Conservation (phyloP, 495 filamentous ascomycete genomes). For the Arthonia radiata region DNA sequence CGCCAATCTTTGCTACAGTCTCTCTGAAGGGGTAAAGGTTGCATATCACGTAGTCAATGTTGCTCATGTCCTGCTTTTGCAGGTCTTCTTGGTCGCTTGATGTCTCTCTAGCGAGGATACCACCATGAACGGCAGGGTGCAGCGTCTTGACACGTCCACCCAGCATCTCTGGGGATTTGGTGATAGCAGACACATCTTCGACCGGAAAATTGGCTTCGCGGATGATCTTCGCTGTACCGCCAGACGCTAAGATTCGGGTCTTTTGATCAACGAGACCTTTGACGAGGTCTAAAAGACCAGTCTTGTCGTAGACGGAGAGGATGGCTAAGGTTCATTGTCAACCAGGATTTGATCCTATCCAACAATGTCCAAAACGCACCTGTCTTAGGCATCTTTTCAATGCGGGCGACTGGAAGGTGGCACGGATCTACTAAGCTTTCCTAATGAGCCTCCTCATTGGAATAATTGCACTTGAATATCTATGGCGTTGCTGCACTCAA, state of each 20-base stretch:
- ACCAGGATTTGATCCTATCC: too few species aligned
- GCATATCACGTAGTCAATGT: slow-evolving; percentile 90
- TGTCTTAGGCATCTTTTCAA: too few species aligned
- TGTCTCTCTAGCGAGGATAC: slow-evolving; percentile 79
- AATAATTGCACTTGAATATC: too few species aligned
- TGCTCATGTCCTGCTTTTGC: slow-evolving; percentile 48
- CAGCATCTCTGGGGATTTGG: slow-evolving; percentile 95
- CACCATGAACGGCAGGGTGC: slow-evolving; percentile 70
- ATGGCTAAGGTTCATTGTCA: too few species aligned
- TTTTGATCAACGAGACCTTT: slow-evolving; percentile 80
- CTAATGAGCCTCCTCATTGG: too few species aligned
- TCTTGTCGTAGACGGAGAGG: slow-evolving; percentile 96
- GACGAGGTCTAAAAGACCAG: slow-evolving; percentile 79
- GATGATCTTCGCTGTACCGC: slow-evolving; percentile 84
- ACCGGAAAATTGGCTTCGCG: slow-evolving; percentile 84
- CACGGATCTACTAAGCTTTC: too few species aligned
- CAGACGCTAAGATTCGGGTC: slow-evolving; percentile 79
- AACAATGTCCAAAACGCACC: too few species aligned
- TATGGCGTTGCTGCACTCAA: too few species aligned
- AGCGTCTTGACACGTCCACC: slow-evolving; percentile 91
- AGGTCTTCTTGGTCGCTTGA: slow-evolving; percentile 89
- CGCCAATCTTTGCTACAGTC: slow-evolving; percentile 85
- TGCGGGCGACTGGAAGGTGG: too few species aligned
- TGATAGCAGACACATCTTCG: slow-evolving; percentile 92
- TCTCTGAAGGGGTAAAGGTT: slow-evolving; percentile 98